Percentiles rank a stretch among this genome's conserved stretches.
Evolutionary conservation across 1,284 basidiomycete genomes (phyloP).

Genomic region (Anthracocystis panici-leucophaei): DNA sequence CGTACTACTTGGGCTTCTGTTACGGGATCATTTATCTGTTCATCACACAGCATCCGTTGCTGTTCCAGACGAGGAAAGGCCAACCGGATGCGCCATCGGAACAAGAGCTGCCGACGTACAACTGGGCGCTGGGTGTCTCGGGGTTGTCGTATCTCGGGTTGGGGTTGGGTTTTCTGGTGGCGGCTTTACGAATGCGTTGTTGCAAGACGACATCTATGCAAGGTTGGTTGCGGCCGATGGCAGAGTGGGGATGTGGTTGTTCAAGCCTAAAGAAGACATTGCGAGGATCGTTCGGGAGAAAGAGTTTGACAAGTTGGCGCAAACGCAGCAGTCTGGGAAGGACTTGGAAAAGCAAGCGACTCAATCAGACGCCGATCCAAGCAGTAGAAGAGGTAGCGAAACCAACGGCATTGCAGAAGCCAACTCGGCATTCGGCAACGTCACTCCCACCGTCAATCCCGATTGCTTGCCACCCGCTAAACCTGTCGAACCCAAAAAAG

Average conservation of each 20-base stretch:
- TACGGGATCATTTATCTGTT: slow-evolving; percentile 72
- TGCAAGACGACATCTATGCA: slow-evolving; percentile 71
- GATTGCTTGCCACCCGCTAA: not conserved
- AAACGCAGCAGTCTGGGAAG: not conserved
- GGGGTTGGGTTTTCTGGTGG: slow-evolving; percentile 70
- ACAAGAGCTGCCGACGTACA: slow-evolving; percentile 69
- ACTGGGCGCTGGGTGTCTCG: slow-evolving; percentile 69
- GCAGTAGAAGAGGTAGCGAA: slow-evolving; percentile 1
- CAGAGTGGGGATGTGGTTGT: slow-evolving; percentile 42
- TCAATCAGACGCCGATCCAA: not conserved
- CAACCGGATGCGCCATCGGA: slow-evolving; percentile 62
- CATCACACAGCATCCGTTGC: slow-evolving; percentile 70
- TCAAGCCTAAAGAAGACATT: slow-evolving; percentile 29
- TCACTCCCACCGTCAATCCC: slow-evolving; percentile 16
- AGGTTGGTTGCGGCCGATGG: slow-evolving; percentile 51
- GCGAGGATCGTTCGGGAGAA: slow-evolving; percentile 9
- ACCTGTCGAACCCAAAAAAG: slow-evolving; percentile 31
- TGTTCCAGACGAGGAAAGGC: slow-evolving; percentile 65
- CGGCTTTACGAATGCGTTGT: slow-evolving; percentile 69
- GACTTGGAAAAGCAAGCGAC: not conserved
- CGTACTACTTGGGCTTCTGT: slow-evolving; percentile 71
- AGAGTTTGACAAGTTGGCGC: not conserved
- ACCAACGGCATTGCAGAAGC: slow-evolving; percentile 2
- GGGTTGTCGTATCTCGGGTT: slow-evolving; percentile 71
- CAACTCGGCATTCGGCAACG: slow-evolving; percentile 19